Percentiles rank a stretch among this genome's conserved stretches.
Evolutionary conservation across 2,329 filamentous ascomycete species (phyloP).

Genomic region (Ceratocystis diversiconidia): DNA sequence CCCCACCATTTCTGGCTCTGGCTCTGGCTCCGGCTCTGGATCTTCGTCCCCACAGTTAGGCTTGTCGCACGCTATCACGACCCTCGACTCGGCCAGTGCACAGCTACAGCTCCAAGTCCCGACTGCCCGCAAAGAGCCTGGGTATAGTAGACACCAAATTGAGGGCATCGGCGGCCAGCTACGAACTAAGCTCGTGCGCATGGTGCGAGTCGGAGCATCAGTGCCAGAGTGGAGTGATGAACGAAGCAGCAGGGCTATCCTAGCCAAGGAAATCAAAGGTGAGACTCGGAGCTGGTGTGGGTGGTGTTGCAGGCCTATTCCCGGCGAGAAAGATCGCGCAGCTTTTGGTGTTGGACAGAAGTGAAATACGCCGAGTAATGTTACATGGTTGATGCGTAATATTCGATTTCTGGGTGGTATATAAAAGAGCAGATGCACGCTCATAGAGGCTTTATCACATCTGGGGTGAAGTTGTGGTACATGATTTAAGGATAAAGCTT

Average conservation of each 20-base stretch:
- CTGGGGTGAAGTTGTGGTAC: not conserved
- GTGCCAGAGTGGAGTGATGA: slow-evolving; percentile 81
- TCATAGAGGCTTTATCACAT: not conserved
- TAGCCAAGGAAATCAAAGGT: slow-evolving; percentile 57
- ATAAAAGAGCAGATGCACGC: slow-evolving; percentile 6
- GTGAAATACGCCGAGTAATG: not conserved
- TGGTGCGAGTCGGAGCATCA: slow-evolving; percentile 66
- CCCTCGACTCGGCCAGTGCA: slow-evolving; percentile 14
- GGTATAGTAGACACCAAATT: slow-evolving; percentile 76
- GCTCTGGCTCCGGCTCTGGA: slow-evolving; percentile 20
- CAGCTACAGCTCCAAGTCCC: slow-evolving; percentile 21
- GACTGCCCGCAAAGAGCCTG: slow-evolving; percentile 43
- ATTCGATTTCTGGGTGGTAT: not conserved
- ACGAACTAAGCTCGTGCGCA: slow-evolving; percentile 75
- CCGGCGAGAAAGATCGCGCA: slow-evolving; percentile 34
- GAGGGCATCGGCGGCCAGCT: slow-evolving; percentile 80
- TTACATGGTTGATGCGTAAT: not conserved
- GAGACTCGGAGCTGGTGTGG: slow-evolving; percentile 71
- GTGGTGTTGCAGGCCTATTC: slow-evolving; percentile 72
- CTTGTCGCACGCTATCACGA: slow-evolving; percentile 11
- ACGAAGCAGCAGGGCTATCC: slow-evolving; percentile 46
- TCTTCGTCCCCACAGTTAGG: slow-evolving; percentile 17
- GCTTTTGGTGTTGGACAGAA: slow-evolving; percentile 17
- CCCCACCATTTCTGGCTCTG: slow-evolving; percentile 16
- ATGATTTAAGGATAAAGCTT: not conserved